Conservation (phyloP, 2,329 filamentous ascomycete species). For the Phialophora expanda region DNA sequence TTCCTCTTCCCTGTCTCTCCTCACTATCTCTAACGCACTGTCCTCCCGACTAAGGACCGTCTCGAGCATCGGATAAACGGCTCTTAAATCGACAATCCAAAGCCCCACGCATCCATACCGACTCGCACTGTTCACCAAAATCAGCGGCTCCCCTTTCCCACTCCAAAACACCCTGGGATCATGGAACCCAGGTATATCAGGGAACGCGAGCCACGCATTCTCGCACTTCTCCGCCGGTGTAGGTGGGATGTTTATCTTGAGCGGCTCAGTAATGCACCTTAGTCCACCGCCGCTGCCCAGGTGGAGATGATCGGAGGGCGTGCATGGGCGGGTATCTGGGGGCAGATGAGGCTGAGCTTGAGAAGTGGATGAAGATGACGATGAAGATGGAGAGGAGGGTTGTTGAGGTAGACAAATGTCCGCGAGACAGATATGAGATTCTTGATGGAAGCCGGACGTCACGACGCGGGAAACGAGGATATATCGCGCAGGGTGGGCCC, state of each 20-base stretch:
- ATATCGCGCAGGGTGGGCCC: slow-evolving; percentile 46
- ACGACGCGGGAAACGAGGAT: slow-evolving; percentile 47
- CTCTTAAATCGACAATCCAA: slow-evolving; percentile 44
- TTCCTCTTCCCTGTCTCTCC: slow-evolving; percentile 1
- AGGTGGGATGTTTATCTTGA: slow-evolving; percentile 46
- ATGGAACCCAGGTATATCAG: slow-evolving; percentile 50
- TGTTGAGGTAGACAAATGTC: slow-evolving; percentile 43
- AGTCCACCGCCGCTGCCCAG: slow-evolving; percentile 45
- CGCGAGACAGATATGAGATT: slow-evolving; percentile 49
- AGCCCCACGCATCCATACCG: slow-evolving; percentile 45
- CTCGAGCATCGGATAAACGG: slow-evolving; percentile 28
- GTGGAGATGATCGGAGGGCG: slow-evolving; percentile 41
- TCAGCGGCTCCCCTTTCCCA: slow-evolving; percentile 47
- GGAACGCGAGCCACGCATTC: slow-evolving; percentile 43
- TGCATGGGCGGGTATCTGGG: slow-evolving; percentile 42
- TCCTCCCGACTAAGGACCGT: slow-evolving; percentile 7
- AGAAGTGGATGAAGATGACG: slow-evolving; percentile 27
- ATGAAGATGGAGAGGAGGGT: background rate
- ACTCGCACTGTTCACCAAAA: slow-evolving; percentile 47
- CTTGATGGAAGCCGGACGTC: slow-evolving; percentile 45
- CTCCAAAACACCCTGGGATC: slow-evolving; percentile 51
- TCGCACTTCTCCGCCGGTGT: slow-evolving; percentile 48
- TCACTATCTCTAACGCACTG: background rate
- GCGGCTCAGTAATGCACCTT: slow-evolving; percentile 43
- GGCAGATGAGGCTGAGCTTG: slow-evolving; percentile 9